Conservation (phyloP, 2,329 filamentous ascomycete genomes). For the Fusarium sp. region DNA sequence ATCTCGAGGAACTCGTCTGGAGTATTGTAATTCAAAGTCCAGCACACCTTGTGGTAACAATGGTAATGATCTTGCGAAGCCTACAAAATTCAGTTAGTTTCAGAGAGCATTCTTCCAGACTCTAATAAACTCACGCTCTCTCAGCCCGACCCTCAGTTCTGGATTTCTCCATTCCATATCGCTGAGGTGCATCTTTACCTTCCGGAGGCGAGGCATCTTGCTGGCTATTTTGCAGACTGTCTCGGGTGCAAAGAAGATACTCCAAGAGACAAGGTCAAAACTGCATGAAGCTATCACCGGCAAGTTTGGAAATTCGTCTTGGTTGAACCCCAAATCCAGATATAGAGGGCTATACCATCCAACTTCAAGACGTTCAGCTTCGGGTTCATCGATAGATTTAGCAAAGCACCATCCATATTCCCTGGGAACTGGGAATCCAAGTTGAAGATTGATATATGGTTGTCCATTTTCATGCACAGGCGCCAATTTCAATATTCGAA, state of each 20-base stretch:
- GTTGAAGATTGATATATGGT: slow-evolving; percentile 7
- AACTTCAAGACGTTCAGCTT: slow-evolving; percentile 2
- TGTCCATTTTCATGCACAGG: slow-evolving; percentile 5
- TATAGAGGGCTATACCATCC: not conserved
- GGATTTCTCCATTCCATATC: slow-evolving; percentile 5
- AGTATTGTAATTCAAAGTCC: slow-evolving; percentile 16
- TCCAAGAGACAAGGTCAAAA: slow-evolving; percentile 17
- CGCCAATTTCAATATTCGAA: not conserved
- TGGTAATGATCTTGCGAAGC: not conserved
- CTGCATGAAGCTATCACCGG: slow-evolving; percentile 4
- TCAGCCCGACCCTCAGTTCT: not conserved
- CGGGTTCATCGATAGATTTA: not conserved
- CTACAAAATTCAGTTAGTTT: not conserved
- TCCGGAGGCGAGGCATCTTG: slow-evolving; percentile 11
- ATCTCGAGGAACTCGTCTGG: slow-evolving; percentile 1
- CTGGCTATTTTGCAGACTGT: not conserved
- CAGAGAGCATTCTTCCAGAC: not conserved
- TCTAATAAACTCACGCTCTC: not conserved
- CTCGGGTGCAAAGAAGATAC: slow-evolving; percentile 1
- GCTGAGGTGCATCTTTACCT: slow-evolving; percentile 6
- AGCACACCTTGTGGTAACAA: not conserved
- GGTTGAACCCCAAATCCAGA: not conserved
- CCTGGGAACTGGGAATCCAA: slow-evolving; percentile 6
- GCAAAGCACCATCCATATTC: slow-evolving; percentile 10
- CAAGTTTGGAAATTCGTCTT: slow-evolving; percentile 5